Percentiles rank a stretch among this genome's conserved stretches.
Evolutionary conservation across 2,329 filamentous ascomycete genomes (phyloP).

Genomic region (Magnaporthiopsis rhizophila): DNA sequence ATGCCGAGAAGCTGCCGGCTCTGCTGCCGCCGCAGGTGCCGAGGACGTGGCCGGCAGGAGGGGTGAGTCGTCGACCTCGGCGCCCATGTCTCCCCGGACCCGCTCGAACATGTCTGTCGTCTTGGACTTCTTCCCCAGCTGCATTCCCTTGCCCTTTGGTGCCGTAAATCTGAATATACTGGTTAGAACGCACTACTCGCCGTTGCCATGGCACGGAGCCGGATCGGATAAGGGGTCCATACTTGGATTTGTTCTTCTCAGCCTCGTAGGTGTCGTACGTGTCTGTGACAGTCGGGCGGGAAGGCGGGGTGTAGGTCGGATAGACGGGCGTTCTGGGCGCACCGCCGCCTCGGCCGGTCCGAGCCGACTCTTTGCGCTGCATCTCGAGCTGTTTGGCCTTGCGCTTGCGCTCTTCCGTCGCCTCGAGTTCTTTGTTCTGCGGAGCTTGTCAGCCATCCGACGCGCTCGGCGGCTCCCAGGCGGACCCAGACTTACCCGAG

Average conservation of each 20-base stretch:
- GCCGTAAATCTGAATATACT: conserved; percentile 42
- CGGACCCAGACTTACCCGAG: conserved; percentile 53
- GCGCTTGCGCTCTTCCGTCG: conserved; percentile 94
- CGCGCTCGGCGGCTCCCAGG: conserved; percentile 6
- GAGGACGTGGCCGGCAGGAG: conserved; percentile 53
- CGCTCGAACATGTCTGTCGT: conserved; percentile 96
- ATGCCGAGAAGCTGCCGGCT: conserved; percentile 43
- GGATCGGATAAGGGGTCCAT: conserved; percentile 24
- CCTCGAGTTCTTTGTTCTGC: conserved; percentile 97
- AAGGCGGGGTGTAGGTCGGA: conserved; percentile 71
- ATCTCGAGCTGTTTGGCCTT: conserved; percentile 98
- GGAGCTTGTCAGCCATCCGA: background rate
- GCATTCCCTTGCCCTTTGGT: conserved; percentile 94
- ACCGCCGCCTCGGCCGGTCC: conserved; percentile 55
- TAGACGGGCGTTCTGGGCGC: conserved; percentile 73
- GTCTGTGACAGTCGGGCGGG: conserved; percentile 64
- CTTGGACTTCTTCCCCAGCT: conserved; percentile 97
- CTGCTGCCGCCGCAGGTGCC: conserved; percentile 39
- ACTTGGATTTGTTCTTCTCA: conserved; percentile 95
- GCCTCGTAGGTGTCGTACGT: conserved; percentile 93
- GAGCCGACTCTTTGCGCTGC: conserved; percentile 92
- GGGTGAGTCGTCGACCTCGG: conserved; percentile 70
- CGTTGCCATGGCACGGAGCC: background rate
- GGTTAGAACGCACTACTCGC: conserved; percentile 4
- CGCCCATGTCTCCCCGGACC: conserved; percentile 84